Evolutionary conservation across 2,329 filamentous ascomycete genomes (phyloP), one percentile per base, ranked within the genome.

Genomic region (Sordariomycetes sp.): DNA sequence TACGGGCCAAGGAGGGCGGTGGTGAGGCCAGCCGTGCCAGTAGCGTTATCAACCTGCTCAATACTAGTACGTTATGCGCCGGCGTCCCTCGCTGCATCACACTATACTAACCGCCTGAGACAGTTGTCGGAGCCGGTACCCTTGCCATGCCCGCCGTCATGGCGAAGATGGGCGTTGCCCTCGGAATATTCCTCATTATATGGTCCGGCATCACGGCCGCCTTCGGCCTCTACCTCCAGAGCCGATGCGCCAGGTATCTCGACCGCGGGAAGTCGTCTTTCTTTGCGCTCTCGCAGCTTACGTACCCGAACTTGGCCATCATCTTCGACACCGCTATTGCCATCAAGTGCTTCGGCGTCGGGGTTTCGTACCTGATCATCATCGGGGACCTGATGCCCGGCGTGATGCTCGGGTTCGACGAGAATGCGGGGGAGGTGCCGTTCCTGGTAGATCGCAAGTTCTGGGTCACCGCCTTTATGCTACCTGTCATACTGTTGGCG

Each of bases 341-440:
- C 13, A 84, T 99, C 67, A 99, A 99, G 70, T 99, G 94, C 71
- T 99, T 99, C 68, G 94, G 94, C 42, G 94, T 99, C 10, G 94
- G 89, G 24, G 89, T 97, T 59, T 96, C 90, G 64, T 99, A 99
- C 72, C 81, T 99, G 65, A 99, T 99, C 66, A 97, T 99, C 66
- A 97, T 99, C 64, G 94, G 94, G 55, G 94, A 99, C 69, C 75
- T 99, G 61, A 99, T 99, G 94, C 94, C 94, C 1, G 92, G 90
- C 45, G 94, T 99, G 10, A 84, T 94, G 25, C 74, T 83, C 60
- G 94, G 91, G 4, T 92, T 99, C 69, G 81, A 83, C 60, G 78
- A 80, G 53, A 80, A 81, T 22, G 80, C 78, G 20, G 77, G 81
- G 2, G 74, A 65, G 32, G 65, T 86, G 52, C 79, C 83, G 1